Percentiles rank a stretch among this genome's conserved stretches.
phyloP scores from a whole-genome alignment of 768 basidiomycete genomes.

The Tylopilus vinaceipallidus region DNA sequence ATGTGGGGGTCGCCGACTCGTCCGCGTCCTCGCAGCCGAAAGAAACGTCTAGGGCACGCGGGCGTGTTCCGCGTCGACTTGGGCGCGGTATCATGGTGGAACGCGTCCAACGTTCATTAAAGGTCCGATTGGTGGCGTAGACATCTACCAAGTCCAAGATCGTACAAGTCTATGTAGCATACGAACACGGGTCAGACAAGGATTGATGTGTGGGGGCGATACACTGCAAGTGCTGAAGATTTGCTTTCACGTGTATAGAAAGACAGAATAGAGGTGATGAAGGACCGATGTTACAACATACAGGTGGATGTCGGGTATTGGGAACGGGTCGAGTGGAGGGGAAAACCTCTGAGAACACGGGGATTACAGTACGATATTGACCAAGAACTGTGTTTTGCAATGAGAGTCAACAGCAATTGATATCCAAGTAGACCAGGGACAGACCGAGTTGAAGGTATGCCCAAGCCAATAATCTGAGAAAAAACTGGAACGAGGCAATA shows the following conservation, averaged over 20 bases:
- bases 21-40: slow-evolving; percentile 42
- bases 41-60: slow-evolving; percentile 54
- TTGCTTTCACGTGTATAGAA: slow-evolving; percentile 7
- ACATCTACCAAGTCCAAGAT: slow-evolving; percentile 11
- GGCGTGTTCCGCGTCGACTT: slow-evolving; percentile 36
- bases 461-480: slow-evolving; percentile 1
- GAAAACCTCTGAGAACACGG: neutral
- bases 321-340: slow-evolving; percentile 3
- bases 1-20: slow-evolving; percentile 20
- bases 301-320: slow-evolving; percentile 16
- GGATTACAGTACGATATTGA: slow-evolving; percentile 18
- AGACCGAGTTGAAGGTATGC: slow-evolving; percentile 16
- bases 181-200: slow-evolving; percentile 10
- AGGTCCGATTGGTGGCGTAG: too few relatives aligned
- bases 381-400: slow-evolving; percentile 6
- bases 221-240: slow-evolving; percentile 12
- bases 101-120: too few relatives aligned
- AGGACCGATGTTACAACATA: slow-evolving; percentile 5
- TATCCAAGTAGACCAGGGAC: neutral
- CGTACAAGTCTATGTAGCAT: slow-evolving; percentile 12
- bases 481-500: neutral
- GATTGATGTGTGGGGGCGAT: slow-evolving; percentile 8
- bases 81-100: slow-evolving; percentile 9
- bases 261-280: slow-evolving; percentile 10
- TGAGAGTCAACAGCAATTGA: neutral